Conservation (phyloP, 208 protist genomes). For the Acanthamoeba sp. region DNA sequence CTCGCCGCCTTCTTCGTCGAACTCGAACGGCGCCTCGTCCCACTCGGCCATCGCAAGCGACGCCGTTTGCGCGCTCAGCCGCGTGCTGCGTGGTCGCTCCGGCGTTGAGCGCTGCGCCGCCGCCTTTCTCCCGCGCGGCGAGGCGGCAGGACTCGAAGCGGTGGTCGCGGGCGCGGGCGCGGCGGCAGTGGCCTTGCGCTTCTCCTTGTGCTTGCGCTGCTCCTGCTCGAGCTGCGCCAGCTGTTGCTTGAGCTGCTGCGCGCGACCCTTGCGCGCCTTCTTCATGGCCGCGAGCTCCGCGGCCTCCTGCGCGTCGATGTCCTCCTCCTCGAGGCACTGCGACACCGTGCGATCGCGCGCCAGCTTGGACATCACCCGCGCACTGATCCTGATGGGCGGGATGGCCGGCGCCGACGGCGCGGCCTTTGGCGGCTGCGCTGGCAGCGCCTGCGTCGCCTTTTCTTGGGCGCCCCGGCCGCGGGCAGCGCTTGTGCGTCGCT, state of each 20-base stretch:
- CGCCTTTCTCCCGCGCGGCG: background rate
- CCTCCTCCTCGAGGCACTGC: background rate
- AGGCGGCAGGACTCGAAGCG: too few species aligned
- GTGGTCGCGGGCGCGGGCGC: background rate
- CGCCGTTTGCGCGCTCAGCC: background rate
- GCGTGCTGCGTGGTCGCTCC: conserved; percentile 2
- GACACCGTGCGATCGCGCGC: conserved; percentile 1
- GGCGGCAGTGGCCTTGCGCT: background rate
- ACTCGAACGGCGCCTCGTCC: background rate
- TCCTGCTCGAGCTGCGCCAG: background rate
- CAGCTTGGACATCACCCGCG: conserved; percentile 24
- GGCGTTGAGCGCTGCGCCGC: background rate
- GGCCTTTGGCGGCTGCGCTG: background rate
- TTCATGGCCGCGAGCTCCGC: conserved; percentile 20
- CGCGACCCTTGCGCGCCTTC: conserved; percentile 9
- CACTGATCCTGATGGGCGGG: background rate
- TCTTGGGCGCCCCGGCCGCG: background rate
- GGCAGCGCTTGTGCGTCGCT: background rate
- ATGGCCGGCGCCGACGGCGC: background rate
- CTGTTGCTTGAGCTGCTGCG: background rate
- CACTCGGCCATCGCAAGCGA: conserved; percentile 22
- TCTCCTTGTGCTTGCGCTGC: conserved; percentile 1
- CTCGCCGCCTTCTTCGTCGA: background rate
- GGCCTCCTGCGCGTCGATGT: conserved; percentile 12
- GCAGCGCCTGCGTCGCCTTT: background rate